Evolutionary conservation across 2,329 filamentous ascomycete genomes (phyloP).

Genomic region (Dactylonectria estremocensis): DNA sequence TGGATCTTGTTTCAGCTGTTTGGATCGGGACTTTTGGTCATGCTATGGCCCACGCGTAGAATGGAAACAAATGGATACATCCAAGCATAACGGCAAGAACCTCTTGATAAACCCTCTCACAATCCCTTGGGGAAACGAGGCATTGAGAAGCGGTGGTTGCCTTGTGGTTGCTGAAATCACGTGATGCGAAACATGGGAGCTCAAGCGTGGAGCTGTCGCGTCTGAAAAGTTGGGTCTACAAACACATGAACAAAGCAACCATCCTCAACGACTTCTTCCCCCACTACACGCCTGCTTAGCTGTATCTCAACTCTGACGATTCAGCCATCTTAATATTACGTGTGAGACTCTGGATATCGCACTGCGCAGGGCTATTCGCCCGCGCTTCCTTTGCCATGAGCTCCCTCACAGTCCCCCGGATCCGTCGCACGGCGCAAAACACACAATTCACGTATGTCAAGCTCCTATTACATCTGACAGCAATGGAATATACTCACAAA

Average conservation of each 20-base stretch:
- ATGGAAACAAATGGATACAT: neutral
- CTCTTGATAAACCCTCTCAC: neutral
- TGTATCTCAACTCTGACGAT: neutral
- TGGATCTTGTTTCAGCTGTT: neutral
- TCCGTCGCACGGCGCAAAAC: constrained; percentile 65
- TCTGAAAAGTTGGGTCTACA: constrained; percentile 46
- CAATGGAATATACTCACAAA: constrained; percentile 19
- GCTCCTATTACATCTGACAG: neutral
- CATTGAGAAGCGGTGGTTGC: no score
- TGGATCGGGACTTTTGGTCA: neutral
- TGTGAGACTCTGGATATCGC: neutral
- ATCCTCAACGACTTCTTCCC: constrained; percentile 3
- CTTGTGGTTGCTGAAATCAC: constrained; percentile 21
- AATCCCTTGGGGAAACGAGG: neutral
- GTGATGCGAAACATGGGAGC: constrained; percentile 36
- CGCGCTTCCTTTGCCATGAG: constrained; percentile 50
- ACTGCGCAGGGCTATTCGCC: constrained; percentile 41
- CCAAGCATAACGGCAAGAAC: neutral
- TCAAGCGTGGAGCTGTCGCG: constrained; percentile 47
- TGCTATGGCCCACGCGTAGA: no score
- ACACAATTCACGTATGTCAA: constrained; percentile 63
- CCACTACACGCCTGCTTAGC: neutral
- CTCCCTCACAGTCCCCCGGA: constrained; percentile 54
- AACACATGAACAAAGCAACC: constrained; percentile 18
- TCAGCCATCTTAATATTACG: neutral